These are phyloP conservation scores for Knoxdaviesia capensis DNA, from an alignment of 2,329 filamentous ascomycete species.

Conservation along the genomic window DNA sequence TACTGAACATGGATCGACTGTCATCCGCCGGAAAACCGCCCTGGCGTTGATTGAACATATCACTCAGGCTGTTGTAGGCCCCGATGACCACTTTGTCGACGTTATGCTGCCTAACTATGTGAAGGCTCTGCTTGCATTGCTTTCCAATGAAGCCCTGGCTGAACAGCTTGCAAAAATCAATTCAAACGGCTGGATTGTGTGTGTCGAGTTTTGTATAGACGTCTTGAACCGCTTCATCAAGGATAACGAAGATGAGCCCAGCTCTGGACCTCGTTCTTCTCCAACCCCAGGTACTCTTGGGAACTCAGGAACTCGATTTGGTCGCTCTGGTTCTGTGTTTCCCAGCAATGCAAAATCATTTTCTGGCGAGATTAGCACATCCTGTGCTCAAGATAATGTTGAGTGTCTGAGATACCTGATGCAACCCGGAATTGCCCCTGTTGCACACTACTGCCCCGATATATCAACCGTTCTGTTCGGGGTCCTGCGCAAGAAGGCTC, in stretches of 20 bases:
- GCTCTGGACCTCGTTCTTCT: conserved; percentile 20
- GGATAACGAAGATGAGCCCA: conserved; percentile 15
- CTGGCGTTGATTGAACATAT: conserved; percentile 65
- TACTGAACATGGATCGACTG: conserved; percentile 46
- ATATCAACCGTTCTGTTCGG: conserved; percentile 15
- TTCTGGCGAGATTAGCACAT: background rate
- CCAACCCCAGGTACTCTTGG: conserved; percentile 18
- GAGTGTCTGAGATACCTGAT: too few relatives aligned
- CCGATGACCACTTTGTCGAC: conserved; percentile 41
- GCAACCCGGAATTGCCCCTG: too few relatives aligned
- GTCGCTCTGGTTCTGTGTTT: too few relatives aligned
- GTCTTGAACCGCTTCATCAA: conserved; percentile 34
- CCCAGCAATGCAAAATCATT: background rate
- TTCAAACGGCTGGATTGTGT: conserved; percentile 43
- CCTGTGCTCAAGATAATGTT: background rate
- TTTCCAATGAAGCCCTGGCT: conserved; percentile 55
- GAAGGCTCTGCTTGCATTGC: conserved; percentile 49
- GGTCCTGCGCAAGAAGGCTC: conserved; percentile 37
- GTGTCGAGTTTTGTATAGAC: conserved; percentile 51
- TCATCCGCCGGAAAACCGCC: conserved; percentile 58
- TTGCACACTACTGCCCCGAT: too few relatives aligned
- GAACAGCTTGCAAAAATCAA: conserved; percentile 48
- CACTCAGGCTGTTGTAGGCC: conserved; percentile 46
- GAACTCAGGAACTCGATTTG: too few relatives aligned
- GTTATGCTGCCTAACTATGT: conserved; percentile 60